Conservation (phyloP, 73 alveolate species). For the Urostyla sp. region DNA sequence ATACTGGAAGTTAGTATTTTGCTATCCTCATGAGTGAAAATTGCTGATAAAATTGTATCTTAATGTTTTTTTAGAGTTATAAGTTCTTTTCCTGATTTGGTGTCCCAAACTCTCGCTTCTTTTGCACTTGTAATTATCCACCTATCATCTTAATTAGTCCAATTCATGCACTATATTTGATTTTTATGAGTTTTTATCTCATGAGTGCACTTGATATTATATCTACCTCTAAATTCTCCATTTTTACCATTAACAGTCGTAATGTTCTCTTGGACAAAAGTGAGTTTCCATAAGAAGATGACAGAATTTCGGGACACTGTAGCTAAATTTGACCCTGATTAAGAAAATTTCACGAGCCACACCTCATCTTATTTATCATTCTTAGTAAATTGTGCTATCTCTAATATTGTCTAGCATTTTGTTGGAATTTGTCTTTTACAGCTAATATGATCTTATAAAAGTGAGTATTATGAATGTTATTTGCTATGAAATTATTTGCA, state of each 20-base stretch:
- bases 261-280: neutral
- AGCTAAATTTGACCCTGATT: constrained; percentile 45
- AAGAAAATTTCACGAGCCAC: constrained; percentile 51
- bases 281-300: constrained; percentile 29
- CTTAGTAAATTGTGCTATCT: constrained; percentile 39
- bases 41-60: constrained; percentile 3
- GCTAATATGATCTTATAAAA: constrained; percentile 62
- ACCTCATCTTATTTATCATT: constrained; percentile 66
- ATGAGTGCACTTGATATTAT: constrained; percentile 41
- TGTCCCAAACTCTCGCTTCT: constrained; percentile 46
- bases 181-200: constrained; percentile 48
- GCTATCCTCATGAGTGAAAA: constrained; percentile 4
- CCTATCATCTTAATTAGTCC: constrained; percentile 48
- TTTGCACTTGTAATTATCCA: constrained; percentile 11
- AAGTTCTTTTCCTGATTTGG: constrained; percentile 22
- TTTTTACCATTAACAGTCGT: neutral
- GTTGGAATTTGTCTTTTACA: constrained; percentile 16
- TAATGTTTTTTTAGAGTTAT: neutral
- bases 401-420: too few species aligned
- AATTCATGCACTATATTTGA: neutral
- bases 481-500: constrained; percentile 58
- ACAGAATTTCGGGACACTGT: constrained; percentile 32
- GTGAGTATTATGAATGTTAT: neutral
- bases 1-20: constrained; percentile 21
- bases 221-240: neutral